A percentile compares a stretch with the other conserved stretches of the same genome.
Conservation (phyloP, 2,329 filamentous ascomycete species). For the Epichloe festucae region DNA sequence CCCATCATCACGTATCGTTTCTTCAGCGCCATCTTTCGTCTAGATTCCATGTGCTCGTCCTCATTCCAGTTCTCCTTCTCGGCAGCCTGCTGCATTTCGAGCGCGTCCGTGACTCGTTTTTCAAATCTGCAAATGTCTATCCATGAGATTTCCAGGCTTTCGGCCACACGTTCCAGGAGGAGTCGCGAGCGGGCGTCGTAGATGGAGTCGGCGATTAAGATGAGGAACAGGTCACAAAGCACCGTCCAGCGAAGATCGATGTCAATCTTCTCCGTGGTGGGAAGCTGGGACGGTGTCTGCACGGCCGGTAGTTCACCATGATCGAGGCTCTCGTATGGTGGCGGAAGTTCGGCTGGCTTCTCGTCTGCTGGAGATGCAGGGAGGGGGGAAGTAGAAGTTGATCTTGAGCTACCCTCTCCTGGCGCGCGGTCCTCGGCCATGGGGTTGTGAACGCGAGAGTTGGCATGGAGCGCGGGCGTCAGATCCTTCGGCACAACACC, state of each 20-base stretch:
- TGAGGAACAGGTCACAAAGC: slow-evolving; percentile 85
- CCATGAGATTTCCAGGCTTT: slow-evolving; percentile 71
- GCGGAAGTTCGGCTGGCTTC: slow-evolving; percentile 35
- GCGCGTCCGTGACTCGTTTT: slow-evolving; percentile 87
- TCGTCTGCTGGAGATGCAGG: slow-evolving; percentile 26
- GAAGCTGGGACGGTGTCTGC: slow-evolving; percentile 69
- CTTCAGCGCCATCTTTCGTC: slow-evolving; percentile 70
- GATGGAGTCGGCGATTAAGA: slow-evolving; percentile 88
- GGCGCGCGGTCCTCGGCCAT: slow-evolving; percentile 42
- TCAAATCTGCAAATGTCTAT: slow-evolving; percentile 93
- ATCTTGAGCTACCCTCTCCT: slow-evolving; percentile 8
- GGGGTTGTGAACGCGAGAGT: slow-evolving; percentile 85
- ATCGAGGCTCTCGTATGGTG: slow-evolving; percentile 49
- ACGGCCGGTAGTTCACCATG: slow-evolving; percentile 66
- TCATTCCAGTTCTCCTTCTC: slow-evolving; percentile 98
- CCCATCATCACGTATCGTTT: slow-evolving; percentile 90
- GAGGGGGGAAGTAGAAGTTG: slow-evolving; percentile 11
- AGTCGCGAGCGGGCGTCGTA: slow-evolving; percentile 84
- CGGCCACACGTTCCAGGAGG: slow-evolving; percentile 71
- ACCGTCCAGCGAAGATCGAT: slow-evolving; percentile 97
- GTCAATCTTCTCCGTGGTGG: slow-evolving; percentile 71
- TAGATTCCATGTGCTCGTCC: slow-evolving; percentile 78
- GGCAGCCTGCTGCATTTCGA: slow-evolving; percentile 94
- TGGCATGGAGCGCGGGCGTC: slow-evolving; percentile 77
- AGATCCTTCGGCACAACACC: slow-evolving; percentile 77